Percentiles rank a stretch among this genome's conserved stretches.
Conservation (phyloP, 148 eudicot genomes). For the Chenopodium quinoa region DNA sequence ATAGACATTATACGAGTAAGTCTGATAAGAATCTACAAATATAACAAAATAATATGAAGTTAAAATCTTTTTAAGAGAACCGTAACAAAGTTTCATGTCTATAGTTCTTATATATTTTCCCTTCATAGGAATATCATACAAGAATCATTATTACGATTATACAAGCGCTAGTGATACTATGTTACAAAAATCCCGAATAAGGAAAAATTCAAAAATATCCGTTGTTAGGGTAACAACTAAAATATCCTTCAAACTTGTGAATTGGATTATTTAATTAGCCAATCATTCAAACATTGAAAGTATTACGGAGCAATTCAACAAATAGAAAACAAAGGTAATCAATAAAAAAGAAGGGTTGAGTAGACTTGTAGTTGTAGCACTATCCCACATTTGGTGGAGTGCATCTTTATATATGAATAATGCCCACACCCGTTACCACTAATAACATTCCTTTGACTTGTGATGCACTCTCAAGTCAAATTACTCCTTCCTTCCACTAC, state of each 20-base stretch:
- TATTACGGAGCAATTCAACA: background rate
- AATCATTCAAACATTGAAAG: background rate
- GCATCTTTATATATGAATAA: background rate
- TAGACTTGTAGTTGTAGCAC: background rate
- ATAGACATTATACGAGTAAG: no score
- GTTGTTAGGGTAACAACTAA: background rate
- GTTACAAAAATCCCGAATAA: no score
- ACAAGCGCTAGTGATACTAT: no score
- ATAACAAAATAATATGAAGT: no score
- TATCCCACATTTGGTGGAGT: background rate
- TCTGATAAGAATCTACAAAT: no score
- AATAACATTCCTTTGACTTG: background rate
- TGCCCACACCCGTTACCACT: background rate
- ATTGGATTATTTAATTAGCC: background rate
- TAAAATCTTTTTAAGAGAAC: no score
- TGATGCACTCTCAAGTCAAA: conserved; percentile 2
- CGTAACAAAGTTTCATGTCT: no score
- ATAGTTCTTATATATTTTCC: no score
- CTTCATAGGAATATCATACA: no score
- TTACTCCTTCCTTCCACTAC: background rate
- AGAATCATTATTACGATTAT: no score
- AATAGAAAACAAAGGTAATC: background rate
- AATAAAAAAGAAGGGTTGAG: background rate
- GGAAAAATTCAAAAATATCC: no score
- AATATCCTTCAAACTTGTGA: background rate